Evolutionary conservation across 345 rosid genomes (phyloP), one percentile per base, ranked within the genome.

Genomic region (Pistacia integerrima): DNA sequence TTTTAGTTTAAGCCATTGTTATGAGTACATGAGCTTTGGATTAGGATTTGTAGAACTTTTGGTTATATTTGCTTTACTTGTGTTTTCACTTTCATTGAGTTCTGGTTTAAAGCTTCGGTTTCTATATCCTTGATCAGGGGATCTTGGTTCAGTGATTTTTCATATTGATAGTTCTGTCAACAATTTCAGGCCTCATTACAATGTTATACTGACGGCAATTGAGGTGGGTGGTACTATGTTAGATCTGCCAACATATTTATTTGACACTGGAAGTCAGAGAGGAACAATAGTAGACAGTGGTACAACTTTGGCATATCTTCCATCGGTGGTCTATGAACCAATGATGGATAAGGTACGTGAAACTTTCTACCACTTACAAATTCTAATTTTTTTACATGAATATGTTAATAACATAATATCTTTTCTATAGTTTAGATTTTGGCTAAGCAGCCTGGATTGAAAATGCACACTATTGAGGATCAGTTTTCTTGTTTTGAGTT

Each of bases 201-300:
- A 90, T 85, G 89, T 93, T 60, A 66, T 79, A 74, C 69, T 95
- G 91, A 87, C 77, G 87, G 89, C 77, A 46, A 69, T 93, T 83
- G 94, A 93, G 80, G 98, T 95, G 48, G 97, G 82, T 70, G 91
- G 80, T 67, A 58, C 44, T 76, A 60, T 80, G 77, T 74, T 93
- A 73, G 78, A 83, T 6, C 85, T 95, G 81, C 87, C 96, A 76
- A 80, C 89, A 79, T 80, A 83, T 85, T 5, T 82, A 41, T 86
- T 90, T 77, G 89, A 79, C 64, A 55, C 77, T 48, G 83, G 85
- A 46, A 85, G 78, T 44, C 75, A 65, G 11, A 90, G 76, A 70
- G 93, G 89, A 82, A 86, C 98, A 51, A 92, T 95, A 73, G 69
- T 95, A 49, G 99, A 95, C 76, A 95, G 98, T 79, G 99, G 99